Evolutionary conservation across 225 moss, liverwort and hornwort genomes (phyloP).

Genomic region (Pleurozium schreberi): DNA sequence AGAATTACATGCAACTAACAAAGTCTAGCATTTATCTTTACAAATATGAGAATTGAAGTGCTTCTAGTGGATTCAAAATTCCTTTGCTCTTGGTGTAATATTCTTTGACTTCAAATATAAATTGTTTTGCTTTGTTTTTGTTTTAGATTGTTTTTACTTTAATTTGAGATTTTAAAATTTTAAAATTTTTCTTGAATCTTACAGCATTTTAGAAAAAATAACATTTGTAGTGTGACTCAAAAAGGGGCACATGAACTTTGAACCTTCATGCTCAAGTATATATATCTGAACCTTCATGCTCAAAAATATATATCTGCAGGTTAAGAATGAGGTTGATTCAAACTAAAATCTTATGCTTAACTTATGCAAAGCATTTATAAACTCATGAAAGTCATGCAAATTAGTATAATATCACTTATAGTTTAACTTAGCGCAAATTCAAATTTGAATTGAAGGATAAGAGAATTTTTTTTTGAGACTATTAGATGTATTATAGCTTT

Average conservation of each 20-base stretch:
- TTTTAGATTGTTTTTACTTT: not conserved
- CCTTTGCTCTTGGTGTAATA: rapidly evolving
- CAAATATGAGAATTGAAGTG: not conserved
- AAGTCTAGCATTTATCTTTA: not conserved
- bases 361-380: not conserved
- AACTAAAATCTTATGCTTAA: not conserved
- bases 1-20: not conserved
- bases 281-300: not conserved
- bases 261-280: not conserved
- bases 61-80: not conserved
- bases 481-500: not conserved
- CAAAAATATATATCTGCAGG: not conserved
- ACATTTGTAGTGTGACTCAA: not conserved
- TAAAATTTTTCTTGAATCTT: not conserved
- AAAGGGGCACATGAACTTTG: not conserved
- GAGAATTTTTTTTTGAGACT: no score
- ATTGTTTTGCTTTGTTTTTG: not conserved
- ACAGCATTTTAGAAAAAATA: rapidly evolving
- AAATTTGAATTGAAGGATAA: not conserved
- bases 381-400: rapidly evolving
- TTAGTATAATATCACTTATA: no score
- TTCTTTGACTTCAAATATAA: not conserved
- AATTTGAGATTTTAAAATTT: not conserved
- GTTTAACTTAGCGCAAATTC: not conserved
- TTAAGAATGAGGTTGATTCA: rapidly evolving